Base-by-base conservation (phyloP, 176 grass and related monocot genomes). In the Leersia perrieri region DNA sequence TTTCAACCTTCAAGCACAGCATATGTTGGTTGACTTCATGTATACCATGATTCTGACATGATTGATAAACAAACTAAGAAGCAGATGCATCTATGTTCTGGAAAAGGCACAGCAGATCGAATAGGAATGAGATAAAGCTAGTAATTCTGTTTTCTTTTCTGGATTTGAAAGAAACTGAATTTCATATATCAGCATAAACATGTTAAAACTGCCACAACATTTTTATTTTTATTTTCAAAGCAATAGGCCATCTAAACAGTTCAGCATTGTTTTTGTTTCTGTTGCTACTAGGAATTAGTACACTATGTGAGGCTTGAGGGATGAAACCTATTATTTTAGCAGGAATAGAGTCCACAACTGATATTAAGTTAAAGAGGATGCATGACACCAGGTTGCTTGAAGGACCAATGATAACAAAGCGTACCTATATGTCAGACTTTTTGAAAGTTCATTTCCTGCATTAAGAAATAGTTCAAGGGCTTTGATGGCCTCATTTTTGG, bases 391-490 rank as follows among this genome's bases (percentile, higher is more conserved):
- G 13, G 49, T 57, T 40, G 44, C 14, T 51, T 33, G 49, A 82
- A 73, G 73, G 62, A 85, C 33, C n/a, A 66, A 64, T 65, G 45
- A 53, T 18, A 25, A 28, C 3, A 25, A 68, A 72, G n/a, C 63
- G 45, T 91, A 92, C 92, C 92, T 92, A 57, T 81, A 98, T 33
- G 95, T 94, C 22, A 64, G 39, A 74, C 92, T 98, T 92, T 76
- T 49, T 70, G 90, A 90, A 89, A 92, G 81, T 51, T 76, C 62
- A 16, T 81, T 80, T 75, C 88, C 90, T 20, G 83, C 88, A 73
- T 76, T 44, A 80, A 98, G 78, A 89, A 98, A 98, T 61, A 92
- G 62, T 73, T 92, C 77, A 36, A 98, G 90, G 39, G 95, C 92
- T 28, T 84, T 94, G 76, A 94, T 49, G 35, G 85, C 83, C 66